These are phyloP conservation scores for Priceomyces carsonii DNA, from an alignment of 805 yeast species.

Conservation along the genomic window DNA sequence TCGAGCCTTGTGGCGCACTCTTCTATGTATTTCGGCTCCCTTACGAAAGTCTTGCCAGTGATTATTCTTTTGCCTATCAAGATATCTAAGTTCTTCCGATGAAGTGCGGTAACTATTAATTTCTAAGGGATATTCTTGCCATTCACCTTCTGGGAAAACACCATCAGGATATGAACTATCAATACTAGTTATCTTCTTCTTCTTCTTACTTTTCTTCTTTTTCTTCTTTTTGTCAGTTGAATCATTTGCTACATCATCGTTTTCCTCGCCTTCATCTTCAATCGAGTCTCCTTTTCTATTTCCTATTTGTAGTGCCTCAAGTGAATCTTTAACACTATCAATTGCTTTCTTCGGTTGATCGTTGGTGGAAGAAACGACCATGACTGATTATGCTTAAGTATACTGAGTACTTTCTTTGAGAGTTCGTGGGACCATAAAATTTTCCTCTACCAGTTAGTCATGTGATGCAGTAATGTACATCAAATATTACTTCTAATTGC, in stretches of 20 bases:
- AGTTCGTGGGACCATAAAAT: no score
- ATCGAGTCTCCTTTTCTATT: no score
- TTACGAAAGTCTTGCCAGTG: constrained; percentile 88
- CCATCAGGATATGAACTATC: constrained; percentile 68
- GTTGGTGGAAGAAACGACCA: no score
- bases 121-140: constrained; percentile 75
- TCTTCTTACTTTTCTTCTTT: constrained; percentile 52
- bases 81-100: constrained; percentile 79
- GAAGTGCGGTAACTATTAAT: constrained; percentile 70
- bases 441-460: no score
- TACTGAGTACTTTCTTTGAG: no score
- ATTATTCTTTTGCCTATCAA: constrained; percentile 61
- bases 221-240: constrained; percentile 24
- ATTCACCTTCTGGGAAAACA: constrained; percentile 83
- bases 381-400: no score
- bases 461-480: no score
- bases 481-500: no score
- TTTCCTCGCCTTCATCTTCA: constrained; percentile 15
- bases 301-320: no score
- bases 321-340: no score
- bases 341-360: no score
- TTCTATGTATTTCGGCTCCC: constrained; percentile 94
- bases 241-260: constrained; percentile 52
- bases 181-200: constrained; percentile 60
- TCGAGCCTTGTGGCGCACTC: constrained; percentile 81